Evolutionary conservation across 495 filamentous ascomycete species (phyloP), one percentile per base, ranked within the genome.

Genomic region (Penicillium chermesinum): DNA sequence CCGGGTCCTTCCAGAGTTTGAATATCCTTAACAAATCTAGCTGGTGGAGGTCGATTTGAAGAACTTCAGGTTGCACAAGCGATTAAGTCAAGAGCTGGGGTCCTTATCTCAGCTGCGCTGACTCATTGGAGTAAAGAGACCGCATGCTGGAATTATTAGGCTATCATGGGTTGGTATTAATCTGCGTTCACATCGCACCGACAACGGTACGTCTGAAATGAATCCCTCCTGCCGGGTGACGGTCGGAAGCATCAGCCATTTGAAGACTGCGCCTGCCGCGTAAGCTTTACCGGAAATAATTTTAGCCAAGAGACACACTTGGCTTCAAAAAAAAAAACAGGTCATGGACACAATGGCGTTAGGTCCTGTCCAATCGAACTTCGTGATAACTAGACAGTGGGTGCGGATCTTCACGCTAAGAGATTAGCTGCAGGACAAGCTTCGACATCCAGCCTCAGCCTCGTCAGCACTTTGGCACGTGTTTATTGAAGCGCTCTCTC

Each of bases 381-480:
- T 39, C 8, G 22, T 40, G 12, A 25, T 18, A 14, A 14, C 37
- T 27, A 16, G 43, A 18, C 4, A 42, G 17, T 21, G 35, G 48
- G 10, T 30, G 48, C 27, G 22, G 39, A 21, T 44, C 40, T 37
- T 25, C 12, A 47, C 43, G 43, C 43, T 53, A 53, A 53, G 39
- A 35, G 25, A 25, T 36, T 53, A 49, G 51, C 51, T 49, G 51
- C 51, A 54, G 36, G 16, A 49, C 17, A 39, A 49, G 46, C 51
- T 49, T 49, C 46, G 45, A 40, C 51, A 49, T 41, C 14, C 44
- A 33, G 25, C 33, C 15, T 39, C 33, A 16, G 2, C 8, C 15
- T 42, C 30, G 33, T 10, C 22, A 32, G 21, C 32, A 44, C 18
- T 18, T 22, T n/a, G 21, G 46, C 51, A 54, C 51, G 51, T 54